Evolutionary conservation across 495 filamentous ascomycete genomes (phyloP), one percentile per base, ranked within the genome.

Genomic region (Aspergillus olivimuriae): DNA sequence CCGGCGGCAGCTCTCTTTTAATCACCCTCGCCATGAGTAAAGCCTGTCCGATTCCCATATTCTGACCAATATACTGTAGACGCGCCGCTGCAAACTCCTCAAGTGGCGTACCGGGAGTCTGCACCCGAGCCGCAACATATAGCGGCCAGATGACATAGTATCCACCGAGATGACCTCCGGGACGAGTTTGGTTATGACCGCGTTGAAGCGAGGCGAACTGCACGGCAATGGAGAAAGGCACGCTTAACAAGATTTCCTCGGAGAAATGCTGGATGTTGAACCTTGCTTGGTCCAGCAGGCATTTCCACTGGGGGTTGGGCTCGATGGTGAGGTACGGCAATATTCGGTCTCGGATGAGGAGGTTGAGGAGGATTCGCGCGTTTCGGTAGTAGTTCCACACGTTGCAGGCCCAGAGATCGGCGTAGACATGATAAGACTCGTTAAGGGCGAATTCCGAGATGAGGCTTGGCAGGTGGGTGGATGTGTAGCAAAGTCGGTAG

Each of bases 381-480:
- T 39, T 46, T 6, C 44, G 44, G 26, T 33, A 46, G 28, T 39
- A 46, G 24, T 30, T 32, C 44, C 44, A 46, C 14, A 46, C 28
- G 19, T 46, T 46, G 35, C 44, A 46, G 9, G 44, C 44, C 44
- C 44, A 46, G 14, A 46, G 18, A 34, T 46, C 44, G 0, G 24
- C 12, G 16, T 46, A 46, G 2, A 46, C 12, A 16, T 46, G 36
- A 34, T 46, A 46, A 9, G 32, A 39, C n/a, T 40, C 44, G 10
- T 46, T 33, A n/a, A 22, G 23, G n/a, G 36, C n/a, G 4, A 33
- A 28, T 22, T 46, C 43, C 22, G 43, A 32, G 6, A 44, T 39
- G 8, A 39, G 12, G 28, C 9, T 22, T 9, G 8, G 18, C 14
- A 8, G 11, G 12, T 19, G 11, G 1, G 6, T 22, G 7, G 19